Evolutionary conservation across 2,329 filamentous ascomycete genomes (phyloP), one percentile per base, ranked within the genome.

Genomic region (Colletotrichum sp.): DNA sequence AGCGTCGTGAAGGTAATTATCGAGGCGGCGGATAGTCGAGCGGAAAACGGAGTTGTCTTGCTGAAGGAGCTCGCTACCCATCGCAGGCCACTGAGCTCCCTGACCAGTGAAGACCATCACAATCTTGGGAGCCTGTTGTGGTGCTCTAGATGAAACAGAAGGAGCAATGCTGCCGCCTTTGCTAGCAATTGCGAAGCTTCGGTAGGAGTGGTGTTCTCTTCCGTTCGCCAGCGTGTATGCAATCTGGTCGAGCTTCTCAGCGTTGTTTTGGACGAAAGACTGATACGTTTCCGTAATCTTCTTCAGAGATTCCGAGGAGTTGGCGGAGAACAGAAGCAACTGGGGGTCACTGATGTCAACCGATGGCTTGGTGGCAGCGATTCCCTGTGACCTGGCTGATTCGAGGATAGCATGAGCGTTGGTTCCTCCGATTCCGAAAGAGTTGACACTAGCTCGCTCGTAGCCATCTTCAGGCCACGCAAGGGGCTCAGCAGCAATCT

Each of bases 361-460:
- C 36, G 25, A 32, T 28, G 43, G 48, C 36, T 58, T 34, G 27
- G 25, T n/a, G 66, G 48, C 18, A 34, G 52, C 22, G n/a, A 62
- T 13, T 62, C 60, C 60, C 3, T 72, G 52, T 5, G 60, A 55
- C 15, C 73, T 74, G 7, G 76, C 77, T 13, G 78, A 79, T 8
- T 80, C 79, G 39, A 80, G 15, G 58, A 80, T 79, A 16, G 43
- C 69, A 25, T 76, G 74, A 8, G 70, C 70, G 39, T 76, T 76
- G 6, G 66, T 34, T 9, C 74, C 84, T 5, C 84, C 84, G 48
- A 81, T 83, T 9, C 84, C 83, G 66, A 85, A 85, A 7, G 77
- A 80, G 74, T 86, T 86, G 58, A 87, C 78, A 52, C 80, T 81
- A 3, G 82, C 77, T 8, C 84, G 78, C 34, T 82, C 78, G 2